A percentile compares a stretch with the other conserved stretches of the same genome.
Evolutionary conservation across 768 basidiomycete genomes (phyloP).

Genomic region (Termitomyces sp.): DNA sequence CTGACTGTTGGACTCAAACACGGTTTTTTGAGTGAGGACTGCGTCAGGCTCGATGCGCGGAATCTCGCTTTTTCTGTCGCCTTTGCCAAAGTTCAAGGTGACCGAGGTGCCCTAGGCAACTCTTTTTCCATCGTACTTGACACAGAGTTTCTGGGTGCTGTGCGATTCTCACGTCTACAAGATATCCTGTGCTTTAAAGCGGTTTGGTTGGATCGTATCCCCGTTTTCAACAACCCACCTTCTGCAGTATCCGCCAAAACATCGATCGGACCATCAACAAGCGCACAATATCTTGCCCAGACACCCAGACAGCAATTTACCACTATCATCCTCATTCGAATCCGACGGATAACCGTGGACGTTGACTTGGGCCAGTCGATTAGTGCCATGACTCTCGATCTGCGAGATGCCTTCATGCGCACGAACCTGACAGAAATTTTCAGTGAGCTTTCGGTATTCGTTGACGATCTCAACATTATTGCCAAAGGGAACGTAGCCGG

Average conservation of each 20-base stretch:
- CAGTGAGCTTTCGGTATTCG: constrained; percentile 62
- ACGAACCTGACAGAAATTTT: constrained; percentile 60
- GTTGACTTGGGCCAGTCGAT: constrained; percentile 89
- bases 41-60: constrained; percentile 74
- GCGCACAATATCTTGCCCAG: constrained; percentile 15
- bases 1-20: constrained; percentile 81
- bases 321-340: constrained; percentile 63
- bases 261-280: constrained; percentile 19
- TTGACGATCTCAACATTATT: constrained; percentile 61
- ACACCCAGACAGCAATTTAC: constrained; percentile 43
- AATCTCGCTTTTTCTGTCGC: constrained; percentile 79
- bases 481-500: constrained; percentile 77
- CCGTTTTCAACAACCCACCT: constrained; percentile 54
- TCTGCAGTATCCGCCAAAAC: constrained; percentile 21
- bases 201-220: constrained; percentile 89
- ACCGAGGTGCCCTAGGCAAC: constrained; percentile 33
- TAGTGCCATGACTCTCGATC: constrained; percentile 61
- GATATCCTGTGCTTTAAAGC: constrained; percentile 95
- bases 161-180: constrained; percentile 84
- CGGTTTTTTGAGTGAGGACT: constrained; percentile 81
- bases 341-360: constrained; percentile 70
- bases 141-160: constrained; percentile 76
- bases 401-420: constrained; percentile 61
- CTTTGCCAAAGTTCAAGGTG: constrained; percentile 51
- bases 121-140: constrained; percentile 77